These are phyloP conservation scores for Calocybe gangraenosa DNA, from an alignment of 768 basidiomycete species.

Conservation along the genomic window DNA sequence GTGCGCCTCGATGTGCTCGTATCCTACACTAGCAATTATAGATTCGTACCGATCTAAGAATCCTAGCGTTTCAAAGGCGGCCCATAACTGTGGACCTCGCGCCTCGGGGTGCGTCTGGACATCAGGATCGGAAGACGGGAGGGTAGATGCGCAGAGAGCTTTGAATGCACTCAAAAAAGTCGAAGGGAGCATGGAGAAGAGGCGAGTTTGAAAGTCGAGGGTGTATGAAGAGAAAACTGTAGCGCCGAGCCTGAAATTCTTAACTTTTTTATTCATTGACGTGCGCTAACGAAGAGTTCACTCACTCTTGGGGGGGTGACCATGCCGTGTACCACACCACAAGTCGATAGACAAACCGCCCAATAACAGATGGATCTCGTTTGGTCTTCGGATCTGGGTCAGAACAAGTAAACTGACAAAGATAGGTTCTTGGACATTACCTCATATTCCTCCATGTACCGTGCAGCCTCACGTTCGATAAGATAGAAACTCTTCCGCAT, in stretches of 20 bases:
- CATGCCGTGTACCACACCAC: conserved; percentile 75
- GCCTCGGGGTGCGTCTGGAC: conserved; percentile 16
- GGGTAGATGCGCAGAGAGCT: conserved; percentile 55
- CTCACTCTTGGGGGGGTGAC: conserved; percentile 64
- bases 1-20: conserved; percentile 77
- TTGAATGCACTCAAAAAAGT: conserved; percentile 69
- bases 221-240: conserved; percentile 60
- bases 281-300: conserved; percentile 12
- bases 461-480: conserved; percentile 55
- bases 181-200: conserved; percentile 69
- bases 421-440: conserved; percentile 28
- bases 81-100: conserved; percentile 39
- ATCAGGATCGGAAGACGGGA: conserved; percentile 32
- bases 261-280: not conserved
- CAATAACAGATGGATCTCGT: conserved; percentile 44
- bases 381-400: conserved; percentile 30
- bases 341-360: conserved; percentile 52
- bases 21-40: conserved; percentile 79
- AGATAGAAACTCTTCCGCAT: conserved; percentile 55
- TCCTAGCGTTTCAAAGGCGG: conserved; percentile 64
- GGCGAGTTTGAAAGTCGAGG: conserved; percentile 66
- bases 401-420: not conserved
- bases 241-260: conserved; percentile 49
- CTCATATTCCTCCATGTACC: conserved; percentile 59
- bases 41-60: conserved; percentile 81